Evolutionary conservation across 2,329 filamentous ascomycete genomes (phyloP).

Genomic region (Penicillium glabrum): DNA sequence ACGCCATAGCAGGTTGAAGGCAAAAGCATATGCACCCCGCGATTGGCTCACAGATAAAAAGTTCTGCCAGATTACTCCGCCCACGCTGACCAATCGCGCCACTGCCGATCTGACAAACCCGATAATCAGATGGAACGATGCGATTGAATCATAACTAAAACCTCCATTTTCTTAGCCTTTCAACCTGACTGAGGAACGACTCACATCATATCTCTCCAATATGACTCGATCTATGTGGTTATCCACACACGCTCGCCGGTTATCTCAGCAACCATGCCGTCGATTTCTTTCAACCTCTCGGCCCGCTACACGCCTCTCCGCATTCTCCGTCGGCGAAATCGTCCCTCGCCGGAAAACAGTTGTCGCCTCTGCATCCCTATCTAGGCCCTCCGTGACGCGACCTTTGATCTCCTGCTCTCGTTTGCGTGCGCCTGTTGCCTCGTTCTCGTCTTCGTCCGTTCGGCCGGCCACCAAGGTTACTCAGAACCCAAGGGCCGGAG

Average conservation of each 20-base stretch:
- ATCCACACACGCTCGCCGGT: constrained; percentile 21
- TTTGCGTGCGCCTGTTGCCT: constrained; percentile 24
- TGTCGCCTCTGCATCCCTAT: constrained; percentile 1
- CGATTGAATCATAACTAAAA: neutral
- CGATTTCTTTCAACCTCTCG: constrained; percentile 26
- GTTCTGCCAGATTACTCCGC: constrained; percentile 30
- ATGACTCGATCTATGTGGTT: constrained; percentile 34
- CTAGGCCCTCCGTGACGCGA: neutral
- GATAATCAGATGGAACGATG: constrained; percentile 20
- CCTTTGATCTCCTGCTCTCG: neutral
- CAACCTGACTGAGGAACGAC: no score
- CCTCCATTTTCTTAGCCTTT: neutral
- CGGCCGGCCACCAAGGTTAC: constrained; percentile 44
- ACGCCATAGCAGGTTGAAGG: no score
- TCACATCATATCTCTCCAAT: neutral
- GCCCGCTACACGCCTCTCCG: constrained; percentile 27
- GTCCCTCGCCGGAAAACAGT: constrained; percentile 16
- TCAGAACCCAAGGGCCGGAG: constrained; percentile 73
- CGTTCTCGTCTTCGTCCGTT: constrained; percentile 36
- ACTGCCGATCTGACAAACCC: constrained; percentile 31
- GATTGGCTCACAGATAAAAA: neutral
- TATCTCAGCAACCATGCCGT: constrained; percentile 20
- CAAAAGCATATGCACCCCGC: constrained; percentile 11
- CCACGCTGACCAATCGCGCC: constrained; percentile 29
- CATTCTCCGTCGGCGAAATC: constrained; percentile 28